Conservation (phyloP, 768 basidiomycete genomes). For the Pholiota microspora region DNA sequence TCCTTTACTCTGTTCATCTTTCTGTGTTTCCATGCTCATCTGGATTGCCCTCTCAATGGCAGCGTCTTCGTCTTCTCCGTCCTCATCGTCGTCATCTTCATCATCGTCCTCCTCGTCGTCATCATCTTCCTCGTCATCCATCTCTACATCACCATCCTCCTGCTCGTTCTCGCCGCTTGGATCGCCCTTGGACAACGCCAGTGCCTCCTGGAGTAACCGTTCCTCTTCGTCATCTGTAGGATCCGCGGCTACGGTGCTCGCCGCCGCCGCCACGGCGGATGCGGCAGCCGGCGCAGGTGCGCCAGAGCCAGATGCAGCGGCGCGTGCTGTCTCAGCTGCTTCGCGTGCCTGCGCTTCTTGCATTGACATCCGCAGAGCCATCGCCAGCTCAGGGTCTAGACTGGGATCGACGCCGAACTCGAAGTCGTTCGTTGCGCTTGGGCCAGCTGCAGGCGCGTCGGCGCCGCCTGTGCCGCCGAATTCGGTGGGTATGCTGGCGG, state of each 20-base stretch:
- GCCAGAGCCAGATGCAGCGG: constrained; percentile 27
- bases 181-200: constrained; percentile 68
- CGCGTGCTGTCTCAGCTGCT: constrained; percentile 47
- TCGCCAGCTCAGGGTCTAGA: constrained; percentile 94
- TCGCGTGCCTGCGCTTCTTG: constrained; percentile 89
- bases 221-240: constrained; percentile 75
- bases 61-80: constrained; percentile 71
- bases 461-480: constrained; percentile 47
- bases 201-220: constrained; percentile 68
- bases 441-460: constrained; percentile 41
- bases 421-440: constrained; percentile 50
- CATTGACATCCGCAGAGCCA: constrained; percentile 97
- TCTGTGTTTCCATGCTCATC: constrained; percentile 83
- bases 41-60: constrained; percentile 89
- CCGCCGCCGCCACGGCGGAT: constrained; percentile 20
- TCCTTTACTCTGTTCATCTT: constrained; percentile 46
- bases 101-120: constrained; percentile 55
- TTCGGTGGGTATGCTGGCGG: constrained; percentile 64
- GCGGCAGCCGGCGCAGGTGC: constrained; percentile 23
- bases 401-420: constrained; percentile 95
- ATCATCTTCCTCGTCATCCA: constrained; percentile 54
- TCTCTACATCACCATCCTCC: constrained; percentile 72
- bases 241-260: constrained; percentile 34
- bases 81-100: constrained; percentile 63
- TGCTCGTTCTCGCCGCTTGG: constrained; percentile 67